Percentiles rank a stretch among this genome's conserved stretches.
Conservation (phyloP, 1,284 basidiomycete genomes). For the Ganoderma meredithae region DNA sequence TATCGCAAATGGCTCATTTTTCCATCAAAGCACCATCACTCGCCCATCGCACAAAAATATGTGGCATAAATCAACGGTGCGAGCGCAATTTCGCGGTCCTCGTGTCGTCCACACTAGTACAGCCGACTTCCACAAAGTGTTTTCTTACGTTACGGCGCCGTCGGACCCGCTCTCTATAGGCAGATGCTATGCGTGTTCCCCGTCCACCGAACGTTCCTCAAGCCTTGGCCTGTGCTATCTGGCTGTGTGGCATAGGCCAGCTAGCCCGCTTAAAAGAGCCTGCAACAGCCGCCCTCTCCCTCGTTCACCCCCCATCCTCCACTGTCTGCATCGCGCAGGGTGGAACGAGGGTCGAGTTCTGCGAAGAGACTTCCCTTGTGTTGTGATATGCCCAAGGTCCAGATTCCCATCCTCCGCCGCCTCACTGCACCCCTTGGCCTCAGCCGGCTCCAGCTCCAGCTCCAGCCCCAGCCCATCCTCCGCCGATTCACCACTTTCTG, state of each 20-base stretch:
- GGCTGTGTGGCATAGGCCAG: neutral
- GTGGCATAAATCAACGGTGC: neutral
- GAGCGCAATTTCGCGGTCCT: neutral
- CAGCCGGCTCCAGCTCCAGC: neutral
- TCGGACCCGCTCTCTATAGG: neutral
- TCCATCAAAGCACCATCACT: neutral
- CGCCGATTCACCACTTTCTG: neutral
- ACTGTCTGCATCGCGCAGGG: no score
- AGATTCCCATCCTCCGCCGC: conserved; percentile 3
- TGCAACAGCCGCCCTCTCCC: no score
- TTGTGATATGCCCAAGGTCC: neutral
- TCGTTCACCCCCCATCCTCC: neutral
- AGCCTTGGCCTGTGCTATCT: neutral
- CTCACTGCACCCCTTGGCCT: neutral
- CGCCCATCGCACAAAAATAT: neutral
- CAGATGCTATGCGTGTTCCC: neutral
- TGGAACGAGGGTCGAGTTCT: neutral
- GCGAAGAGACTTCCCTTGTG: neutral
- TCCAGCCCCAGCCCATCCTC: conserved; percentile 1
- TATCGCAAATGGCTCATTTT: neutral
- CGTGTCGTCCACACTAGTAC: neutral
- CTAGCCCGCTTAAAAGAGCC: no score
- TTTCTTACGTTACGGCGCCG: conserved; percentile 5
- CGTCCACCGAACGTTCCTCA: neutral
- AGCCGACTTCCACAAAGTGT: neutral